Evolutionary conservation across 1,284 basidiomycete species (phyloP).

Genomic region (Rhodotorula mucilaginosa): DNA sequence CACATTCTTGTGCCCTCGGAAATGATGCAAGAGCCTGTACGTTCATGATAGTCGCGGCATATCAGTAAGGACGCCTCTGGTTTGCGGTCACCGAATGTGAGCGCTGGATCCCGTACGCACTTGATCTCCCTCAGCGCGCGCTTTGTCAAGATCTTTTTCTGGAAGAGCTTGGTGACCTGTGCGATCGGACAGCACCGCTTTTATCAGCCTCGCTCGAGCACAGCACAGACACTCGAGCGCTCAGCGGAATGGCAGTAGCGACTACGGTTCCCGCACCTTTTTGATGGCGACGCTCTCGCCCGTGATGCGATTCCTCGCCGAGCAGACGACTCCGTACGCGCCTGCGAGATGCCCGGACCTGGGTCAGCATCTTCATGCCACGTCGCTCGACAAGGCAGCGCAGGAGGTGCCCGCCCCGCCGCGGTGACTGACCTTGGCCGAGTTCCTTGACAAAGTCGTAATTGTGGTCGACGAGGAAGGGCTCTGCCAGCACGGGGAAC

Average conservation of each 20-base stretch:
- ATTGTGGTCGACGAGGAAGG: conserved; percentile 69
- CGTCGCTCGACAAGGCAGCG: not conserved
- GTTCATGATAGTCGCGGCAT: not conserved
- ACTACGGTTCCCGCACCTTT: conserved; percentile 56
- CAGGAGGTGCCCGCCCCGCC: not conserved
- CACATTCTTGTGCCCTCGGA: conserved; percentile 95
- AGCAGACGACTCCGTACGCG: conserved; percentile 45
- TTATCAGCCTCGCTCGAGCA: not conserved
- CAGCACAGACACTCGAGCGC: not conserved
- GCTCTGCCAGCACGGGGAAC: conserved; percentile 38
- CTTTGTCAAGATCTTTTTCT: conserved; percentile 93
- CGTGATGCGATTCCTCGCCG: conserved; percentile 41
- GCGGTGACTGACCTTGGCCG: conserved; percentile 65
- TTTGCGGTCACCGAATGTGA: not conserved
- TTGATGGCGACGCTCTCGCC: conserved; percentile 73
- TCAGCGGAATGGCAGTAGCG: not conserved
- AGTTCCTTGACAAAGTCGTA: conserved; percentile 94
- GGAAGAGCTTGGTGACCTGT: conserved; percentile 90
- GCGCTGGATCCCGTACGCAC: conserved; percentile 52
- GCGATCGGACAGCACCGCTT: not conserved
- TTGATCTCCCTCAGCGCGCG: conserved; percentile 90
- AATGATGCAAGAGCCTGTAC: conserved; percentile 80
- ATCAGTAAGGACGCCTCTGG: not conserved
- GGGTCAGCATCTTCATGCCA: not conserved
- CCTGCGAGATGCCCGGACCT: conserved; percentile 16